Conservation (phyloP, 176 grass and related monocot species). For the Chloris gayana region DNA sequence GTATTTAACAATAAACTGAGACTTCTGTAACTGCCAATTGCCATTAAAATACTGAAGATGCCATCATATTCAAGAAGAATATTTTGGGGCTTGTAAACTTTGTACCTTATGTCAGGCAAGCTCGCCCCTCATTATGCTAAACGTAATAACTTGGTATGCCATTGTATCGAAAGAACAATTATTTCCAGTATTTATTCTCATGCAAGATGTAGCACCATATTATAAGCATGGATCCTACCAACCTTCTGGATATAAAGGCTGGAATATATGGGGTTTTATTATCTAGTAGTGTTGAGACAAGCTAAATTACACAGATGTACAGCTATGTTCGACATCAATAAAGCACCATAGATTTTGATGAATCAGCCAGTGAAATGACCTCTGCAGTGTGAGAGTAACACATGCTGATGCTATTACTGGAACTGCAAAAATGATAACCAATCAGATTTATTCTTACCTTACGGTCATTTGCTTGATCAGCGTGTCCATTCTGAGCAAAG, state of each 20-base stretch:
- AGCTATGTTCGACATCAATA: background rate
- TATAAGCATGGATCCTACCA: constrained; percentile 12
- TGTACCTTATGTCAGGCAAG: background rate
- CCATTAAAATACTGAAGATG: constrained; percentile 19
- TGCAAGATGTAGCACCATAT: constrained; percentile 14
- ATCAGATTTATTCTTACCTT: constrained; percentile 54
- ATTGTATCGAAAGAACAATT: background rate
- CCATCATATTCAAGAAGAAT: background rate
- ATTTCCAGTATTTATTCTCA: constrained; percentile 11
- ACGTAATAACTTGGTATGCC: background rate
- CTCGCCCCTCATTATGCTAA: background rate
- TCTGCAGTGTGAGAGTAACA: background rate
- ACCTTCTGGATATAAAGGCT: background rate
- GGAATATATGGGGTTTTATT: background rate
- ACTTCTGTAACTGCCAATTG: background rate
- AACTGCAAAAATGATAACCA: background rate
- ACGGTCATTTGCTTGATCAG: constrained; percentile 71
- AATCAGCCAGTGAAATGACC: background rate
- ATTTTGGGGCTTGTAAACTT: constrained; percentile 3
- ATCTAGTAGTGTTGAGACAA: constrained; percentile 3
- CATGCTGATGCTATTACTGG: background rate
- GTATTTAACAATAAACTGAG: background rate
- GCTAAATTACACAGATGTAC: background rate
- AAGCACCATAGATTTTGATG: background rate
- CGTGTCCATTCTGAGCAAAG: constrained; percentile 92